Conservation (phyloP, 2,329 filamentous ascomycete species). For the Aspergillus glaucus region DNA sequence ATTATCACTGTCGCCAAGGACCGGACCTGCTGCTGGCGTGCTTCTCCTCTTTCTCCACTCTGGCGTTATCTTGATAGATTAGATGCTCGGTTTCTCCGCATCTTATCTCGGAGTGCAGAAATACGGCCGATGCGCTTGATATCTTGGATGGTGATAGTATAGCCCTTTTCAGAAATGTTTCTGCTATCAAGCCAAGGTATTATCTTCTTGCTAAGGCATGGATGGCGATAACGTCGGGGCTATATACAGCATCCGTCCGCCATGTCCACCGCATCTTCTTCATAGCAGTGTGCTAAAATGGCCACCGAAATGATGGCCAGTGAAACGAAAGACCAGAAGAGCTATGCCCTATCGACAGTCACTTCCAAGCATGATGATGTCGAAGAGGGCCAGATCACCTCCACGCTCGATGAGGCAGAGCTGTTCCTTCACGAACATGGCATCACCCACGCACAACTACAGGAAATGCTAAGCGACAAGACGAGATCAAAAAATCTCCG, state of each 20-base stretch:
- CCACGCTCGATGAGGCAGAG: conserved; percentile 44
- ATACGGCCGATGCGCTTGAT: not conserved
- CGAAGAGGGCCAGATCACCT: conserved; percentile 13
- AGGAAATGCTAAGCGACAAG: conserved; percentile 42
- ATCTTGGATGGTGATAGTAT: not conserved
- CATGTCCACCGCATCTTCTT: not conserved
- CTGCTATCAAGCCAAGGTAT: not conserved
- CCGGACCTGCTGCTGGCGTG: not conserved
- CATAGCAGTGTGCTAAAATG: not conserved
- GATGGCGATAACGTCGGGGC: not conserved
- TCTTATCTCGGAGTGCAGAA: not conserved
- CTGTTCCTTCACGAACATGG: conserved; percentile 46
- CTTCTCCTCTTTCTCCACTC: not conserved
- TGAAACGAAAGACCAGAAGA: not conserved
- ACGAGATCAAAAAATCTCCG: conserved; percentile 23
- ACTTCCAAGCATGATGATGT: conserved; percentile 7
- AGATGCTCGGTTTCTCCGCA: not conserved
- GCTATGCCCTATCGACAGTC: not conserved
- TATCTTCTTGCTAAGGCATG: not conserved
- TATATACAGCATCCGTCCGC: not conserved
- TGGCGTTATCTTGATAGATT: not conserved
- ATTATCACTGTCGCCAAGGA: not conserved
- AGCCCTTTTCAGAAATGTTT: not conserved
- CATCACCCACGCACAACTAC: conserved; percentile 38
- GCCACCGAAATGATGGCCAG: not conserved